Base-by-base conservation (phyloP, 176 grass and related monocot genomes). In the Coix lacrymajobi region DNA sequence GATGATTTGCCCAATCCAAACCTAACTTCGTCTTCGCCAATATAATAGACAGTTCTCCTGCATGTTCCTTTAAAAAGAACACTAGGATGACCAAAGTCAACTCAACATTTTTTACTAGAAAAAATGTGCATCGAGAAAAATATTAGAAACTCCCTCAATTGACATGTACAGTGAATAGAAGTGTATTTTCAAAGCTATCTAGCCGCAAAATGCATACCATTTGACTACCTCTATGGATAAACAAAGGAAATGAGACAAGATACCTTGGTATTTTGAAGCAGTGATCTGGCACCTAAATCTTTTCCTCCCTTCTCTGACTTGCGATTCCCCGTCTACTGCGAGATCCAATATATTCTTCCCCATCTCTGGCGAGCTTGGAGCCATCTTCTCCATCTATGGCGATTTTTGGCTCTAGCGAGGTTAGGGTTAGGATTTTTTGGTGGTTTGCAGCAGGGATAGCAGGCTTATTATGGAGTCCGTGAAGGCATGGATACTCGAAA, bases 191-290 rank as follows among this genome's bases (percentile, higher is more conserved):
- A 73, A 73, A 48, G 1, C 22, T 6, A 48, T 8, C 14, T 26
- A 26, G 24, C 11, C 24, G 3, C 28, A 4, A 16, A 22, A 51
- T 32, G 0, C 0, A 2, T 48, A 4, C 17, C n/a, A 41, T 26
- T 62, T 41, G 14, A 20, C 15, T 13, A 43, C 37, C 37, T 3
- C 24, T 29, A 19, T 39, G 9, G 57, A 78, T 17, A 29, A 32
- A 41, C 2, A 17, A 62, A 3, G 0, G 8, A 49, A 49, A 73
- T 49, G 3, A 20, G 44, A 48, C 17, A 71, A 2, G 44, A 73
- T 73, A 73, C 70, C 70, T 73, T 29, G 8, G 43, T 31, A 73
- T 11, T 73, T 73, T 72, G 69, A 30, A 72, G n/a, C n/a, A n/a
- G 41, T 2, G 26, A 30, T 4, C 3, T 5, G 41, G 25, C 1